These are phyloP conservation scores for Orobanche coerulescens DNA, from an alignment of 257 asterid species.

Conservation along the genomic window DNA sequence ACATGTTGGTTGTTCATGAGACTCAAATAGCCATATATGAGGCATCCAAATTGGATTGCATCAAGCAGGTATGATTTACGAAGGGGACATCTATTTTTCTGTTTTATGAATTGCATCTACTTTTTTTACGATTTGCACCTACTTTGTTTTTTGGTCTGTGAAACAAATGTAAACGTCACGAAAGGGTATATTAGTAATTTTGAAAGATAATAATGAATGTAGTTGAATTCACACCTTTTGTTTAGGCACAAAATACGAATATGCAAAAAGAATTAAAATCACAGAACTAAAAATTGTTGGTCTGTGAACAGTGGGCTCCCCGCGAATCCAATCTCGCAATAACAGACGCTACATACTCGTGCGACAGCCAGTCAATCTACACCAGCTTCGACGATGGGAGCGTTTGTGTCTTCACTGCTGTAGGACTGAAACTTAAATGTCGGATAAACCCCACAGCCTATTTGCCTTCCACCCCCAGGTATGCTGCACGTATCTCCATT, in stretches of 20 bases:
- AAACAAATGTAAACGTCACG: neutral
- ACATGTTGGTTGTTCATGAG: conserved; percentile 52
- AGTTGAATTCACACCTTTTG: neutral
- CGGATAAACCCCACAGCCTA: conserved; percentile 47
- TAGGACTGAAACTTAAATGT: conserved; percentile 43
- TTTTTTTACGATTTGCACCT: neutral
- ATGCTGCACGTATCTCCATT: neutral
- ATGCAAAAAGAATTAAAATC: neutral
- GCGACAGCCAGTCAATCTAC: conserved; percentile 53
- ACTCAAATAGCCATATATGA: conserved; percentile 48
- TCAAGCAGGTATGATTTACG: conserved; percentile 48
- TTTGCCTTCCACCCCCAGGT: conserved; percentile 45
- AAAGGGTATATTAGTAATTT: neutral
- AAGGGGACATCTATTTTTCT: neutral
- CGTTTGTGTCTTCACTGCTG: conserved; percentile 34
- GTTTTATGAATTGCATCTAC: neutral
- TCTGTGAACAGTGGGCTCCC: conserved; percentile 43
- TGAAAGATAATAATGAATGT: neutral
- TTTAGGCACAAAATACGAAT: neutral
- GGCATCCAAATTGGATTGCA: conserved; percentile 47
- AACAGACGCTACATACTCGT: conserved; percentile 61
- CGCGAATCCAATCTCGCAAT: conserved; percentile 33
- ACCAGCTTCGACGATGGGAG: conserved; percentile 47
- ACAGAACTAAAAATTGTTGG: conserved; percentile 8
- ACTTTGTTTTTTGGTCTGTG: too few species aligned